Evolutionary conservation across 345 rosid species (phyloP).

Genomic region (Salix dunnii): DNA sequence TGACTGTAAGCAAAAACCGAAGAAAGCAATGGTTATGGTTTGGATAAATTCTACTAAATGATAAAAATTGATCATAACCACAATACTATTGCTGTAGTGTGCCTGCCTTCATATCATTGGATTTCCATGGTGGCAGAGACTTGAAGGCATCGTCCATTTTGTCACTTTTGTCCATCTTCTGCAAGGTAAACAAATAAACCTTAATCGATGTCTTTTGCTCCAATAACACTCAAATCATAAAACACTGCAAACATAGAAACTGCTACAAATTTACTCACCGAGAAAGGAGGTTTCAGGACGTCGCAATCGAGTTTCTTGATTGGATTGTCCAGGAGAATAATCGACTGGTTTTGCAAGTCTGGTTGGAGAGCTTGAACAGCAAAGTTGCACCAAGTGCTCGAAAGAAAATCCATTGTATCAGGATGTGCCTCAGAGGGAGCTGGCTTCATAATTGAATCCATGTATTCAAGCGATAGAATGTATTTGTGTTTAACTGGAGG

Average conservation of each 20-base stretch:
- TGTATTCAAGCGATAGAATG: neutral
- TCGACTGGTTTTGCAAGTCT: slow-evolving; percentile 38
- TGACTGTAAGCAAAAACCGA: slow-evolving; percentile 45
- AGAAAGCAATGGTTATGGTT: neutral
- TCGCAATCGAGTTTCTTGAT: slow-evolving; percentile 43
- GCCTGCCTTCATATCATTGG: slow-evolving; percentile 76
- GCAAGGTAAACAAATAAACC: neutral
- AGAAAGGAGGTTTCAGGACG: slow-evolving; percentile 30
- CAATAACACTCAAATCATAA: neutral
- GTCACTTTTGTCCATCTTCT: slow-evolving; percentile 53
- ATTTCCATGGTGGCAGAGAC: slow-evolving; percentile 79
- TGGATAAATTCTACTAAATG: neutral
- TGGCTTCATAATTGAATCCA: slow-evolving; percentile 39
- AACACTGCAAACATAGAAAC: neutral
- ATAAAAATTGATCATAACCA: neutral
- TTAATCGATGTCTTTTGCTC: neutral
- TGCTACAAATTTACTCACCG: slow-evolving; percentile 37
- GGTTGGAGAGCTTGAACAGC: slow-evolving; percentile 83
- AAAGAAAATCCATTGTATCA: slow-evolving; percentile 86
- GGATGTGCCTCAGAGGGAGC: slow-evolving; percentile 85
- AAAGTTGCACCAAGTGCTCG: slow-evolving; percentile 81
- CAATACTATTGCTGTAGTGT: neutral
- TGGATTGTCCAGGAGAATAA: slow-evolving; percentile 43
- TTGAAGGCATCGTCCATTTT: slow-evolving; percentile 64
- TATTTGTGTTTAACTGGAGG: slow-evolving; percentile 9